Base-by-base conservation (phyloP, 208 protist species). In the Leishmania gerbilli region DNA sequence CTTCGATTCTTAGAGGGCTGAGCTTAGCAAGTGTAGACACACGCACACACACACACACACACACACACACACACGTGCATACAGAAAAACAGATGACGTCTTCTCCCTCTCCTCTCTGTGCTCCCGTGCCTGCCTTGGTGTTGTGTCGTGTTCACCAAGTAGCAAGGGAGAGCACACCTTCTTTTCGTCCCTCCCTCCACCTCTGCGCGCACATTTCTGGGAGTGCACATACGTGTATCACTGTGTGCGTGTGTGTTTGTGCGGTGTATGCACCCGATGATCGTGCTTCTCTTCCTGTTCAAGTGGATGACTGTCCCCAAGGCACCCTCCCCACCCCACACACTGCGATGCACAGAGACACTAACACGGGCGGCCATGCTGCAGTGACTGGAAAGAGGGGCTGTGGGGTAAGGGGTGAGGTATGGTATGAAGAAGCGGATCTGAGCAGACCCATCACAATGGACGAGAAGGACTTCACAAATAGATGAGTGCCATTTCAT, bases 11-110 rank as follows among this genome's bases (percentile, higher is more conserved):
- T n/a, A 60, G 55, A 60, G 27, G 21, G 24, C 5, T 9, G 13
- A n/a, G 21, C 15, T 40, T 68, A 31, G 24, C 37, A 74, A 34
- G 7, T 21, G 24, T 13, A 51, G 31, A 49, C 0, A 15, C 68
- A 74, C 40, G 1, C 68, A 74, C 68, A 49, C 42, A 72, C 68
- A 47, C 68, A 72, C 68, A 72, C 68, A 72, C 68, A 74, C 37
- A 51, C 69, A 24, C 47, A 47, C 21, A 27, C 69, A 19, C 42
- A 27, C 11, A 0, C 68, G 51, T 0, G 6, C 45, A 74, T 4
- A 74, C 40, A 47, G 40, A 51, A 24, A 74, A 74, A 31, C 5
- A 11, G 37, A 51, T 15, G 68, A 19, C 68, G 2, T 68, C 24
- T n/a, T 62, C 56, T 62, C 56, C 56, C 56, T 62, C 6, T 62